Conservation (phyloP, 192 early-diverging fungal genomes). For the Borealophlyctis nickersoniae region DNA sequence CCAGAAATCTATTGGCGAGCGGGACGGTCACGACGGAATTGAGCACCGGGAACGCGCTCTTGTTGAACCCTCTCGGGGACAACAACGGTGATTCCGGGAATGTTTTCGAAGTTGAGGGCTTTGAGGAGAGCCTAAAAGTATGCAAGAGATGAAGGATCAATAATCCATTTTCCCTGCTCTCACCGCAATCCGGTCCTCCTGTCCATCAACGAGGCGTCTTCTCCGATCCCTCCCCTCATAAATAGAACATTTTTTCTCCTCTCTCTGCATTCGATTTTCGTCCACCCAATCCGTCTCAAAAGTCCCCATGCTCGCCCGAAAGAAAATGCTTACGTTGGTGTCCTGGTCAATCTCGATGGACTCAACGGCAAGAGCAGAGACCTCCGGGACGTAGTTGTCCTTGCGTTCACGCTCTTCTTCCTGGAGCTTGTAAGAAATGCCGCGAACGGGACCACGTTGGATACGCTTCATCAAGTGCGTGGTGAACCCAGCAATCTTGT, state of each 20-base stretch:
- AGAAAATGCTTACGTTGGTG: slow-evolving; percentile 63
- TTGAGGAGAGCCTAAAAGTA: slow-evolving; percentile 80
- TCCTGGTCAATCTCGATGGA: slow-evolving; percentile 93
- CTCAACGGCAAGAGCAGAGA: slow-evolving; percentile 90
- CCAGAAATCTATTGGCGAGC: slow-evolving; percentile 36
- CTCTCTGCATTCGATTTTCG: too few relatives aligned
- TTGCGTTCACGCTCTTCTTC: slow-evolving; percentile 99
- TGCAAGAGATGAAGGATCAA: too few relatives aligned
- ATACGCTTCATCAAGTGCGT: slow-evolving; percentile 99
- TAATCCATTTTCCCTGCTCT: too few relatives aligned
- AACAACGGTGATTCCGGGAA: slow-evolving; percentile 76
- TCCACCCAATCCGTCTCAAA: too few relatives aligned
- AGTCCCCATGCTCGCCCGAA: neutral
- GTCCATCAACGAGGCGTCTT: too few relatives aligned
- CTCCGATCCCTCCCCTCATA: too few relatives aligned
- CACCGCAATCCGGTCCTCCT: too few relatives aligned
- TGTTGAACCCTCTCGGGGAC: slow-evolving; percentile 24
- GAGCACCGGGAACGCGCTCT: slow-evolving; percentile 34
- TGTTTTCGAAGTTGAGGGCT: slow-evolving; percentile 91
- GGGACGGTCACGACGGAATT: slow-evolving; percentile 29
- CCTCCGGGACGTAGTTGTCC: slow-evolving; percentile 99
- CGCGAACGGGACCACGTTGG: slow-evolving; percentile 95
- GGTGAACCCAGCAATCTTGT: slow-evolving; percentile 99
- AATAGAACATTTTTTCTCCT: too few relatives aligned
- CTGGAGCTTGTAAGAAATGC: slow-evolving; percentile 99